Base-by-base conservation (phyloP, 768 basidiomycete genomes). In the Boletus tomentosulus region DNA sequence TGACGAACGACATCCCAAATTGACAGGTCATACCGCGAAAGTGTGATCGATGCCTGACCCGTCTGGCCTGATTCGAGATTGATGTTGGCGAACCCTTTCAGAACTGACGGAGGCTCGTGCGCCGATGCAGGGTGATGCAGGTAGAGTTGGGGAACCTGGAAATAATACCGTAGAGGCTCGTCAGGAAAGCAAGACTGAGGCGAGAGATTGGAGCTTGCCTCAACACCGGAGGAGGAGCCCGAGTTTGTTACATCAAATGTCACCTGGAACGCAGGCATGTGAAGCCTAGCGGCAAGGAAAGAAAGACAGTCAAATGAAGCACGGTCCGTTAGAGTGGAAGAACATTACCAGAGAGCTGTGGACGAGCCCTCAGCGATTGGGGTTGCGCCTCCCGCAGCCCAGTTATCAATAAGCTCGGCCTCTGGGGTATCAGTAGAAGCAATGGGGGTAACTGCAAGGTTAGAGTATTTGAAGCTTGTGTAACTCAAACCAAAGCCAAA, bases 401-500 rank as follows among this genome's bases (percentile, higher is more conserved):
- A 89, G 10, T 70, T 68, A 1, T 76, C 63, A 19, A 76, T 69
- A 11, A 74, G 68, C 3, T 68, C 71, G 4, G 44, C 51, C 51
- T 71, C 56, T 4, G 66, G 57, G 7, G n/a, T n/a, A n/a, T 76
- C 72, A 33, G 67, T 65, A 16, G 59, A 53, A 9, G 63, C 50
- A 4, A 87, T 66, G 51, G 74, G 72, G 15, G 64, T 65, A 33
- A 89, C 70, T 3, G 74, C 58, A 11, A 94, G 72, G 31, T 78
- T 72, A 41, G 76, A 81, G 67, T 92, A 95, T 31, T 78, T 69
- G 68, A 95, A 98, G 2, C 71, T 78, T 37, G 94, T 87, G 73
- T 97, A 98, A 52, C 85, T 88, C 63, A 95, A 67, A 0, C 94
- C 94, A 65, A 85, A 95, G 5, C 94, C 94, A 66, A 98, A 98